Conservation (phyloP, 306 rosid genomes). For the Sechiopsis laciniata region DNA sequence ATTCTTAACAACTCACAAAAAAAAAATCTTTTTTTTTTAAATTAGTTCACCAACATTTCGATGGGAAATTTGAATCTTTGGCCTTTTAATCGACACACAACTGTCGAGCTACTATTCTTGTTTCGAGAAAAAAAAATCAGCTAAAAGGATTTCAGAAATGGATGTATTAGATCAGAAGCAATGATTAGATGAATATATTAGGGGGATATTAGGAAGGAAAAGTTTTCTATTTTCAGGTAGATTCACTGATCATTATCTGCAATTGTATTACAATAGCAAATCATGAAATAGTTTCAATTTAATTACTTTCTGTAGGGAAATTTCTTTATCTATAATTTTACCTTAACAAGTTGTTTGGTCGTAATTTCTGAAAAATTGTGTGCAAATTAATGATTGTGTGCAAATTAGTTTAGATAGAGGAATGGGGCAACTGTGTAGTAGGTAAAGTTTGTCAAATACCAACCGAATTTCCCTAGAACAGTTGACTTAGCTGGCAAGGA, state of each 20-base stretch:
- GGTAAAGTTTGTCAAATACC: neutral
- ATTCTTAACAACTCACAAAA: too few species aligned
- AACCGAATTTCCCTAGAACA: neutral
- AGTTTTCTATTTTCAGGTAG: neutral
- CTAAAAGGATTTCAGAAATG: neutral
- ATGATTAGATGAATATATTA: neutral
- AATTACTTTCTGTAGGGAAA: neutral
- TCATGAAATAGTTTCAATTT: neutral
- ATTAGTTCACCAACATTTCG: too few species aligned
- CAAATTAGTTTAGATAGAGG: neutral
- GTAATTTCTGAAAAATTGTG: neutral
- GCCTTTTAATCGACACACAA: too few species aligned
- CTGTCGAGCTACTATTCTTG: too few species aligned
- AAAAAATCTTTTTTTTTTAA: too few species aligned
- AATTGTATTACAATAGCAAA: neutral
- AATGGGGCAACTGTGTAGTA: neutral
- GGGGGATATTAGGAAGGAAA: too few species aligned
- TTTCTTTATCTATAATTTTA: neutral
- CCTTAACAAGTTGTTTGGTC: neutral
- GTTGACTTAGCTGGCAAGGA: constrained; percentile 5
- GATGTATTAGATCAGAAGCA: neutral
- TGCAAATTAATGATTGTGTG: neutral
- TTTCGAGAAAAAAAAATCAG: too few species aligned
- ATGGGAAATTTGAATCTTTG: too few species aligned
- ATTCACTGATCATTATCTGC: neutral